phyloP scores from a whole-genome alignment of 2,329 filamentous ascomycete genomes.

The Alternaria burnsii region DNA sequence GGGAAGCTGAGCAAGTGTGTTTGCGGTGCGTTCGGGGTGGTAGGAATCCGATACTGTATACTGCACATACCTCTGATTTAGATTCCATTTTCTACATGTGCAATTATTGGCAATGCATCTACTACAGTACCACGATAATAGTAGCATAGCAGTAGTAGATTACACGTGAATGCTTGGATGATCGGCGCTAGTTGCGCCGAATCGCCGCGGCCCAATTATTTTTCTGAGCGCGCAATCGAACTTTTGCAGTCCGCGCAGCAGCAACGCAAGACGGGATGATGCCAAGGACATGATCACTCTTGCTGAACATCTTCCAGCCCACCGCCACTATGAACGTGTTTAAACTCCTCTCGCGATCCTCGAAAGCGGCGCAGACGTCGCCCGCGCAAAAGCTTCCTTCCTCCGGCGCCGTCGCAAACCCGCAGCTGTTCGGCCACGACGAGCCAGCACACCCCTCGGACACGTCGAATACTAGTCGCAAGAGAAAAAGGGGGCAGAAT shows the following conservation, averaged over 20 bases:
- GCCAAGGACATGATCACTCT: neutral
- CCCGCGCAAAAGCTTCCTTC: conserved; percentile 65
- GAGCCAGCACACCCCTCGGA: conserved; percentile 50
- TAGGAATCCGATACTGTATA: conserved; percentile 45
- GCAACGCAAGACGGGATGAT: conserved; percentile 3
- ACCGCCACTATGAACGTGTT: conserved; percentile 70
- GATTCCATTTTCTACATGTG: conserved; percentile 48
- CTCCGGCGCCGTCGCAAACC: conserved; percentile 69
- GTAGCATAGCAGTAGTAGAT: neutral
- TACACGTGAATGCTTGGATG: conserved; percentile 10
- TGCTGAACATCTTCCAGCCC: neutral
- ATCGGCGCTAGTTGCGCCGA: conserved; percentile 32
- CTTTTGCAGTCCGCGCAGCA: conserved; percentile 24
- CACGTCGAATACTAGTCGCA: conserved; percentile 39
- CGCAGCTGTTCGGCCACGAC: conserved; percentile 69
- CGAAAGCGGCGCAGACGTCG: conserved; percentile 61
- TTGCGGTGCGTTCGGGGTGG: conserved; percentile 31
- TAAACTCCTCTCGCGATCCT: conserved; percentile 75
- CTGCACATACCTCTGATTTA: conserved; percentile 52
- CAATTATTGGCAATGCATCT: conserved; percentile 41
- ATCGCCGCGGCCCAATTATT: conserved; percentile 27
- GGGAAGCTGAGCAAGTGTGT: conserved; percentile 25
- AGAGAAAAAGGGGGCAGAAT: conserved; percentile 54
- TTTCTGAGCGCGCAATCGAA: conserved; percentile 27
- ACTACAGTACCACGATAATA: conserved; percentile 3